Percentiles rank a stretch among this genome's conserved stretches.
These are phyloP conservation scores for Alternaria sp. DNA, from an alignment of 2,329 filamentous ascomycete genomes.

Conservation along the genomic window DNA sequence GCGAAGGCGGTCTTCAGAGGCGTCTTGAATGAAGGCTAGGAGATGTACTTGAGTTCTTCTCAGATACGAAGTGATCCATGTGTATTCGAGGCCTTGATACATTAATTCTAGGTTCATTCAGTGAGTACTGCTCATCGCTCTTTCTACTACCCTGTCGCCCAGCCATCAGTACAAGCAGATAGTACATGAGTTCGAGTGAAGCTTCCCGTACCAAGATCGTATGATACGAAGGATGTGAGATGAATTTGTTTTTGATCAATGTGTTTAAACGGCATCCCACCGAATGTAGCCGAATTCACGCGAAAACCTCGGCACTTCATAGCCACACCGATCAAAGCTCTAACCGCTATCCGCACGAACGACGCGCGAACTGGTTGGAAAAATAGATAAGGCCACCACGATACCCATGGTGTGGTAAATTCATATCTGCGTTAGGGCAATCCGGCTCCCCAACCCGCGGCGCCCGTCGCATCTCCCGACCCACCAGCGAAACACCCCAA, in stretches of 20 bases:
- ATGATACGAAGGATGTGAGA: too few relatives aligned
- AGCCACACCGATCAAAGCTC: slow-evolving; percentile 9
- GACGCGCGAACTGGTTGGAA: slow-evolving; percentile 4
- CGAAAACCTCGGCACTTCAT: slow-evolving; percentile 9
- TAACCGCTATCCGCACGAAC: slow-evolving; percentile 19
- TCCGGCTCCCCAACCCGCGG: slow-evolving; percentile 16
- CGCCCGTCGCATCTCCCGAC: slow-evolving; percentile 7
- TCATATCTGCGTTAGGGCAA: slow-evolving; percentile 5
- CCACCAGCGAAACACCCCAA: slow-evolving; percentile 16
- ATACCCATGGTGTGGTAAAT: neutral
- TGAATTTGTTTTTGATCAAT: too few relatives aligned
- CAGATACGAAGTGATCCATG: too few relatives aligned
- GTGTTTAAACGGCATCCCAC: too few relatives aligned
- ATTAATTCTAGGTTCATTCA: neutral
- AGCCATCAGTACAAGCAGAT: too few relatives aligned
- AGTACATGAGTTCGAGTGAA: too few relatives aligned
- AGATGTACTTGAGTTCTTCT: neutral
- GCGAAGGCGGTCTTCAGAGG: neutral
- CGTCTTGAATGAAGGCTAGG: neutral
- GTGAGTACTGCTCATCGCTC: too few relatives aligned
- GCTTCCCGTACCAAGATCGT: too few relatives aligned
- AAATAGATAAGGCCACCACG: slow-evolving; percentile 19
- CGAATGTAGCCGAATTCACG: neutral
- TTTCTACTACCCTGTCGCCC: too few relatives aligned
- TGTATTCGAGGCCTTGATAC: neutral